Conservation (phyloP, 257 asterid genomes). For the Capsicum chinense region DNA sequence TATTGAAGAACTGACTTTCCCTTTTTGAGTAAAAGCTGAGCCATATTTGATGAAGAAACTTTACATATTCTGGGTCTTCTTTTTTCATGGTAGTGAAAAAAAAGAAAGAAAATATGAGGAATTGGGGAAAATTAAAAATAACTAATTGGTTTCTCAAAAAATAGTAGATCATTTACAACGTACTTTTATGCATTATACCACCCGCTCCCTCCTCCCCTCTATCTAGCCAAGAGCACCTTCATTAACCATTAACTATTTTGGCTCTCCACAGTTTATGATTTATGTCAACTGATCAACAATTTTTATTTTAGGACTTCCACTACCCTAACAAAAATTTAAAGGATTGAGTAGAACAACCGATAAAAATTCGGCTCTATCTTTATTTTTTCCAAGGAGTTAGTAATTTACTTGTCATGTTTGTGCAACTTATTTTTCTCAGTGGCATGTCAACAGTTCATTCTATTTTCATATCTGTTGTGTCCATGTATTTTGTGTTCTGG, state of each 20-base stretch:
- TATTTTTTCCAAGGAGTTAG: slow-evolving; percentile 1
- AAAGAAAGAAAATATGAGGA: neutral
- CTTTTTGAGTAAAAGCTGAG: neutral
- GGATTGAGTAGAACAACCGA: slow-evolving; percentile 94
- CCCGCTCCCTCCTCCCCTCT: neutral
- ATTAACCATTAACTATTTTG: slow-evolving; percentile 15
- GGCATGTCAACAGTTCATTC: slow-evolving; percentile 93
- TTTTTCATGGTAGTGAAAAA: neutral
- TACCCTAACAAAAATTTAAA: slow-evolving; percentile 77
- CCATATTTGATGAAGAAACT: slow-evolving; percentile 29
- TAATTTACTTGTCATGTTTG: slow-evolving; percentile 40
- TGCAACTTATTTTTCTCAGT: slow-evolving; percentile 52
- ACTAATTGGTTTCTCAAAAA: neutral
- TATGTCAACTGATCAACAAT: slow-evolving; percentile 79
- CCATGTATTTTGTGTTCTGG: slow-evolving; percentile 86
- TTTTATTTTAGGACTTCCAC: slow-evolving; percentile 70
- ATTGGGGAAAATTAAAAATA: neutral
- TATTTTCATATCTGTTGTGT: slow-evolving; percentile 66
- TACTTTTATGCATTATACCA: neutral
- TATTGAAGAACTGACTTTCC: slow-evolving; percentile 17
- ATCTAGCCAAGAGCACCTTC: too few relatives aligned
- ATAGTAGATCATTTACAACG: neutral
- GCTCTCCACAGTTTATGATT: slow-evolving; percentile 67
- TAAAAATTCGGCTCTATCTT: slow-evolving; percentile 37
- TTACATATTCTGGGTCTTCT: neutral